Conservation (phyloP, 306 rosid genomes). For the Datisca glomerata region DNA sequence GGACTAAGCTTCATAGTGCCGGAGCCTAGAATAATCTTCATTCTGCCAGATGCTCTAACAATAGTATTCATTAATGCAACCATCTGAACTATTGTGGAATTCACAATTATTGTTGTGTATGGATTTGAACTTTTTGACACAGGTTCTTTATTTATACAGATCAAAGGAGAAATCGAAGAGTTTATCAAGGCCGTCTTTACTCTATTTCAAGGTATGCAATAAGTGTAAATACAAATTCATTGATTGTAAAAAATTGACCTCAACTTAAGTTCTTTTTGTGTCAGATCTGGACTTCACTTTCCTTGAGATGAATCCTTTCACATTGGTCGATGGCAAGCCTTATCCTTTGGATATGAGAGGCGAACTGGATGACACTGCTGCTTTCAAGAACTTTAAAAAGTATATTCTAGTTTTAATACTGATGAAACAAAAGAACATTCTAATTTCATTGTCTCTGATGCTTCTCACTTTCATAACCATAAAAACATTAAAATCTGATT, state of each 20-base stretch:
- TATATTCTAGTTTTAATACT: conserved; percentile 19
- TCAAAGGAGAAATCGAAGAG: conserved; percentile 69
- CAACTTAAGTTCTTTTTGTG: conserved; percentile 13
- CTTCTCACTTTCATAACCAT: not conserved
- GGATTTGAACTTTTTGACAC: no score
- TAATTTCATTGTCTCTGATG: not conserved
- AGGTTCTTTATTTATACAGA: conserved; percentile 27
- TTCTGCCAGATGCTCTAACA: no score
- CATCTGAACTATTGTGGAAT: no score
- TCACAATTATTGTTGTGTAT: no score
- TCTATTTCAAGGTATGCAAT: conserved; percentile 72
- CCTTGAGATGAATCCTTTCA: conserved; percentile 95
- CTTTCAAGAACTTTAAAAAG: conserved; percentile 99
- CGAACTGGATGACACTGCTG: conserved; percentile 94
- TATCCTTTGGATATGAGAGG: conserved; percentile 99
- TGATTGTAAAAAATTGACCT: not conserved
- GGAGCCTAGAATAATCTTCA: no score
- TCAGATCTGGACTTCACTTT: conserved; percentile 95
- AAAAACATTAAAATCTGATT: not conserved
- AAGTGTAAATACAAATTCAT: not conserved
- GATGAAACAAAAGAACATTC: no score
- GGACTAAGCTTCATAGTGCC: no score
- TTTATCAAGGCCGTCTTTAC: conserved; percentile 59
- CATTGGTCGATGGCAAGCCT: conserved; percentile 84
- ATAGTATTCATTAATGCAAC: no score